phyloP scores from a whole-genome alignment of 768 basidiomycete genomes.

The Leccinum aurantiacum region DNA sequence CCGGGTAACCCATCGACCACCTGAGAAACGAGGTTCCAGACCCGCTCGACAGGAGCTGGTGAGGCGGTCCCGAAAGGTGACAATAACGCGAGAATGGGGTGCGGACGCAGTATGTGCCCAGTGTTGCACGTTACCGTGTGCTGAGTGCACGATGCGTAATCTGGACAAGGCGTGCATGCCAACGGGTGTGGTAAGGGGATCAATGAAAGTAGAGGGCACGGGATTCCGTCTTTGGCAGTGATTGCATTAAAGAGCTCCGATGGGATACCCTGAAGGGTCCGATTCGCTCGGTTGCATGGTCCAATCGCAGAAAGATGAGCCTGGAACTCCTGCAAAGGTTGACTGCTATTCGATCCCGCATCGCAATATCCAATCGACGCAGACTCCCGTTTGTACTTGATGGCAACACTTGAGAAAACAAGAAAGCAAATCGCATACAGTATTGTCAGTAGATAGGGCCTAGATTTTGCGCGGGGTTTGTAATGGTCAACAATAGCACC shows the following conservation, averaged over 20 bases:
- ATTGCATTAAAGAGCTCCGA: slow-evolving; percentile 28
- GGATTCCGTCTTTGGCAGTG: slow-evolving; percentile 32
- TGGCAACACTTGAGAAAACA: slow-evolving; percentile 33
- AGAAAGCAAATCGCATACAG: slow-evolving; percentile 40
- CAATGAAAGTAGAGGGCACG: slow-evolving; percentile 56
- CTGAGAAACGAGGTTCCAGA: slow-evolving; percentile 48
- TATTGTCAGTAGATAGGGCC: slow-evolving; percentile 41
- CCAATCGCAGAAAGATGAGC: slow-evolving; percentile 47
- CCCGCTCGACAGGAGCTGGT: slow-evolving; percentile 39
- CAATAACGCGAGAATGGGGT: slow-evolving; percentile 50
- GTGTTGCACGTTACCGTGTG: slow-evolving; percentile 62
- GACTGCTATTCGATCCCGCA: slow-evolving; percentile 59
- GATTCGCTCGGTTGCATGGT: slow-evolving; percentile 57
- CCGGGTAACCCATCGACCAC: slow-evolving; percentile 70
- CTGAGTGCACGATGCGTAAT: slow-evolving; percentile 61
- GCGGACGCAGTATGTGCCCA: slow-evolving; percentile 65
- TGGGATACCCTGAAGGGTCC: slow-evolving; percentile 43
- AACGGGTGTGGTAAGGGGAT: slow-evolving; percentile 58
- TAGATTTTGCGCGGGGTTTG: slow-evolving; percentile 17
- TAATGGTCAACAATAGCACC: slow-evolving; percentile 29
- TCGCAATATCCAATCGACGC: slow-evolving; percentile 77
- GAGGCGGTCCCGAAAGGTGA: slow-evolving; percentile 40
- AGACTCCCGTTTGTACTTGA: slow-evolving; percentile 66
- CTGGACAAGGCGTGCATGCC: slow-evolving; percentile 70
- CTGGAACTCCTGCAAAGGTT: slow-evolving; percentile 48